Evolutionary conservation across 1,139 yeast genomes (phyloP).

Genomic region (Suhomyces chickasaworum): DNA sequence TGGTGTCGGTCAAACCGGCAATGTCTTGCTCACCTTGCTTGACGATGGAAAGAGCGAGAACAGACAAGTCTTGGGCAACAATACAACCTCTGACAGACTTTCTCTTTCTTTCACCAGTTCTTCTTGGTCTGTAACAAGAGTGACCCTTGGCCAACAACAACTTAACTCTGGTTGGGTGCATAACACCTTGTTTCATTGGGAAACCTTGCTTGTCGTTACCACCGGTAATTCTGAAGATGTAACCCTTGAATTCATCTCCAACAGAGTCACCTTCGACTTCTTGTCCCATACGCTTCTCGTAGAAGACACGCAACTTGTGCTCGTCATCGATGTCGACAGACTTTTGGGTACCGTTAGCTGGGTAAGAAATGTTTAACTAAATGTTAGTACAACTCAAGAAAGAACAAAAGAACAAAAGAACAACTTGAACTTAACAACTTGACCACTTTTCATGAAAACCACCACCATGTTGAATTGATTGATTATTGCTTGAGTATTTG

Average conservation of each 20-base stretch:
- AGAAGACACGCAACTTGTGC: conserved; percentile 97
- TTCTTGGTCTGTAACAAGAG: conserved; percentile 99
- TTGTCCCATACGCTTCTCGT: conserved; percentile 99
- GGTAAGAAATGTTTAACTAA: conserved; percentile 98
- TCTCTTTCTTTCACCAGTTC: conserved; percentile 99
- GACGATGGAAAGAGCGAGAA: conserved; percentile 86
- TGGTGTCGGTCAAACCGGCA: conserved; percentile 91
- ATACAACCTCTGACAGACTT: conserved; percentile 99
- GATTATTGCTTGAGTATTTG: not conserved
- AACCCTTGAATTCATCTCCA: conserved; percentile 99
- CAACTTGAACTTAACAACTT: too few species aligned
- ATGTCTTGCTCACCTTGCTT: conserved; percentile 97
- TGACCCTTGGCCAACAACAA: conserved; percentile 90
- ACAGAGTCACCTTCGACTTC: conserved; percentile 98
- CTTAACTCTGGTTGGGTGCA: conserved; percentile 99
- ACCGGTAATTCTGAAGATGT: conserved; percentile 97
- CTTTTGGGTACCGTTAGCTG: conserved; percentile 99
- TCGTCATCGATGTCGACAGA: conserved; percentile 97
- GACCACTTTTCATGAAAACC: not conserved
- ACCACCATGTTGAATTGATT: not conserved
- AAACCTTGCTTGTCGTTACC: conserved; percentile 99
- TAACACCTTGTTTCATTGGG: conserved; percentile 99
- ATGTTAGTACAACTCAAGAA: conserved; percentile 19
- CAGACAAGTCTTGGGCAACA: conserved; percentile 96
- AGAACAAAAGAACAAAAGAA: too few species aligned